Evolutionary conservation across 1,284 basidiomycete genomes (phyloP), one percentile per base, ranked within the genome.

Genomic region (Puccinia horiana): DNA sequence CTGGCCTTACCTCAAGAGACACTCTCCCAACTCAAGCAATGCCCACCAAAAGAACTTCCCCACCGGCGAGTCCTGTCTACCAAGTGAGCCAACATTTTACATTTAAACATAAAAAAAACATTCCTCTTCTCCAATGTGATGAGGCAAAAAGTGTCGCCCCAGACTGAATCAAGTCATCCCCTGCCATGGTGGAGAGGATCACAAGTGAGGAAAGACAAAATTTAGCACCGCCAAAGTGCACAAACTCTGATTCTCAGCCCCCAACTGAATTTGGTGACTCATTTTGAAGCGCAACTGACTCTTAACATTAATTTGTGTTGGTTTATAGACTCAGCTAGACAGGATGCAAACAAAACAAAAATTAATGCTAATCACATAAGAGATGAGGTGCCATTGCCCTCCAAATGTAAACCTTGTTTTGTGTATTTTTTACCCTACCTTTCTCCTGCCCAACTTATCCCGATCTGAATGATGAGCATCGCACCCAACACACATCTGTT

Each of bases 131-230:
- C 26, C 26, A 26, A 32, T 16, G 35, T 65, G 63, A 65, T 65
- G 63, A 65, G 63, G 63, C 63, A 37, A 14, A 65, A 65, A 65
- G 63, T 65, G 63, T 65, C 63, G 63, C 63, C 63, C 63, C 63
- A 65, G 63, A 65, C 63, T 32, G 63, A 65, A 16, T 65, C 18
- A 23, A 40, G 63, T 42, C 63, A n/a, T 20, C 35, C 37, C 4
- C 32, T 42, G 58, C 58, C 58, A 61, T 16, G 8, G 58, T 26
- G 29, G 11, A 42, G 63, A 65, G 20, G 3, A 37, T n/a, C 8
- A n/a, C n/a, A 35, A 23, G 63, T 65, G 63, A 35, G 63, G 63
- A 65, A 40, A 8, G 63, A 65, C 63, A 65, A 65, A 65, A 65
- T 65, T 42, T 42, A 14, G 63, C 63, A 65, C 63, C 63, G 63